Percentiles rank a stretch among this genome's conserved stretches.
These are phyloP conservation scores for Vicia faba DNA, from an alignment of 306 rosid species.

Conservation along the genomic window DNA sequence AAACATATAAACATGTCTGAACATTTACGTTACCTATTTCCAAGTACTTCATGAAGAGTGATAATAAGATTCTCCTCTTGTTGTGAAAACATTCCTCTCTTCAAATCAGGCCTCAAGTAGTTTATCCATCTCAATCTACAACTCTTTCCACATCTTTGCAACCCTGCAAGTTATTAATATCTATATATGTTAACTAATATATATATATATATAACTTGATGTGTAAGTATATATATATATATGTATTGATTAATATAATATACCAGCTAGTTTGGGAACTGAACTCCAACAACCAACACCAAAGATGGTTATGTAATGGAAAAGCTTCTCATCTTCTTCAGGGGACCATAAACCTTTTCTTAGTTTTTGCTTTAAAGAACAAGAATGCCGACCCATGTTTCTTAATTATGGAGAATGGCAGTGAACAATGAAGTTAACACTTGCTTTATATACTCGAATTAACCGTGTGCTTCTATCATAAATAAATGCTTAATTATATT, in stretches of 20 bases:
- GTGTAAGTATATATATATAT: neutral
- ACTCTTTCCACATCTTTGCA: constrained; percentile 96
- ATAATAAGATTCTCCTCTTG: constrained; percentile 84
- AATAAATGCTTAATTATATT: constrained; percentile 16
- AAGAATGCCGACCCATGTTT: constrained; percentile 89
- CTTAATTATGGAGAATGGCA: constrained; percentile 30
- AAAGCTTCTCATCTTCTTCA: constrained; percentile 98
- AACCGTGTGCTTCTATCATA: constrained; percentile 36
- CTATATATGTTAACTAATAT: too few relatives aligned
- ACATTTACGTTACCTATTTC: constrained; percentile 64
- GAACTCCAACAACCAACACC: constrained; percentile 99
- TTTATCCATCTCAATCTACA: constrained; percentile 97
- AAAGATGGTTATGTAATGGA: constrained; percentile 76
- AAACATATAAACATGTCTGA: neutral
- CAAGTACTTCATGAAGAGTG: constrained; percentile 84
- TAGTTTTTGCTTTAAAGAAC: constrained; percentile 79
- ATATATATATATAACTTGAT: neutral
- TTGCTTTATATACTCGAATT: constrained; percentile 1
- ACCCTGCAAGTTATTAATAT: constrained; percentile 46
- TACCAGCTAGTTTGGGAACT: constrained; percentile 91
- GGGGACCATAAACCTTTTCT: constrained; percentile 98
- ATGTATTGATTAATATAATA: neutral
- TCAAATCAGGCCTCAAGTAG: constrained; percentile 90
- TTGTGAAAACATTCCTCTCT: constrained; percentile 89
- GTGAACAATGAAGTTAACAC: constrained; percentile 12